Conservation (phyloP, 2,329 filamentous ascomycete species). For the Calonectria honghensis region DNA sequence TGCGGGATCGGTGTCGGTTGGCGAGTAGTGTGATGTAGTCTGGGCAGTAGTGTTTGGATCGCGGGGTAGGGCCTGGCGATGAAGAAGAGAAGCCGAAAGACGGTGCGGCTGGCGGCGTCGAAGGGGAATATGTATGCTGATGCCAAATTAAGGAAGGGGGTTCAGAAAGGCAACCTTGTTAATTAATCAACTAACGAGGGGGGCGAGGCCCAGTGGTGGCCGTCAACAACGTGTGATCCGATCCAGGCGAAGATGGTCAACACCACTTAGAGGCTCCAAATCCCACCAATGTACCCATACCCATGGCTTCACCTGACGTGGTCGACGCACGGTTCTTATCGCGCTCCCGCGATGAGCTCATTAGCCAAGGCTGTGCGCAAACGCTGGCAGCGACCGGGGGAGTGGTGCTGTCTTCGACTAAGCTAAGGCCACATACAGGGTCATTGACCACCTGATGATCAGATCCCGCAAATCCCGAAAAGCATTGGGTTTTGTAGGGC, state of each 20-base stretch:
- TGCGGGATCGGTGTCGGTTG: slow-evolving; percentile 43
- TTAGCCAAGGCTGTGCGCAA: slow-evolving; percentile 52
- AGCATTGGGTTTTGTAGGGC: slow-evolving; percentile 43
- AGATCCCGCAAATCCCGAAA: slow-evolving; percentile 49
- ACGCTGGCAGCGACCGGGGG: slow-evolving; percentile 50
- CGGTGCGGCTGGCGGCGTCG: slow-evolving; percentile 36
- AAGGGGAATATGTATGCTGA: slow-evolving; percentile 32
- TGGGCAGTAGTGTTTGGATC: slow-evolving; percentile 29
- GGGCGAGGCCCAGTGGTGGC: slow-evolving; percentile 50
- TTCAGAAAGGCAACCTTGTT: slow-evolving; percentile 44
- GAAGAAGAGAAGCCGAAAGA: slow-evolving; percentile 33
- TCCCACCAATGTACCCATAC: slow-evolving; percentile 54
- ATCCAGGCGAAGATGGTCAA: slow-evolving; percentile 54
- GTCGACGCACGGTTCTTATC: slow-evolving; percentile 55
- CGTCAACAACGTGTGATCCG: slow-evolving; percentile 56
- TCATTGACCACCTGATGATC: slow-evolving; percentile 52
- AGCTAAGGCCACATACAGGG: slow-evolving; percentile 51
- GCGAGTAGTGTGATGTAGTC: slow-evolving; percentile 45
- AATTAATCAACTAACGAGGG: slow-evolving; percentile 47
- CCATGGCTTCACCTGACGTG: slow-evolving; percentile 56
- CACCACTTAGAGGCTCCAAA: slow-evolving; percentile 54
- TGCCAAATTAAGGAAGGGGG: slow-evolving; percentile 40
- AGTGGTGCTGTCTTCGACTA: slow-evolving; percentile 45
- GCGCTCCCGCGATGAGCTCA: slow-evolving; percentile 54
- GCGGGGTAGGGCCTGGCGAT: slow-evolving; percentile 31